phyloP scores from a whole-genome alignment of 2,329 filamentous ascomycete genomes.

The Penicillium glabrum region DNA sequence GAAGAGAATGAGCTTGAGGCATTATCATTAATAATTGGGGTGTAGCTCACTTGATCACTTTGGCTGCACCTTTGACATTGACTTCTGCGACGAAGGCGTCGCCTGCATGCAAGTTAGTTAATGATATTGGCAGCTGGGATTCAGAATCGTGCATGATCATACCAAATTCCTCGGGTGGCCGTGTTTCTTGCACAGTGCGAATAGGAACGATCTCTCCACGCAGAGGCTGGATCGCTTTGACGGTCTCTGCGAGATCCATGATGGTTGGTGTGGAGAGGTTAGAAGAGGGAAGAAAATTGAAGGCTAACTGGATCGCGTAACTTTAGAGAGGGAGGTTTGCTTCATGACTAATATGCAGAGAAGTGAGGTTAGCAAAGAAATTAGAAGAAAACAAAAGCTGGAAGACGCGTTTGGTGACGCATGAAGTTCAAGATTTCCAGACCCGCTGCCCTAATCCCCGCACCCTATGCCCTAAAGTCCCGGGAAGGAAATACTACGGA shows the following conservation, averaged over 20 bases:
- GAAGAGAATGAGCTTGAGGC: neutral
- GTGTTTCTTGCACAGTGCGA: slow-evolving; percentile 45
- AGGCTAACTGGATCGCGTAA: neutral
- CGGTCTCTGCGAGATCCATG: slow-evolving; percentile 24
- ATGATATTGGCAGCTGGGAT: neutral
- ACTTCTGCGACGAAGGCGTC: slow-evolving; percentile 47
- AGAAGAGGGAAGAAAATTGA: neutral
- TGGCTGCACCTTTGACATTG: slow-evolving; percentile 44
- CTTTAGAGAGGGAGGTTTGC: neutral
- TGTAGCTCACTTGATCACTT: slow-evolving; percentile 42
- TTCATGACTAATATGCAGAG: neutral
- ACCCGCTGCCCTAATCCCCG: slow-evolving; percentile 15
- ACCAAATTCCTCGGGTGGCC: slow-evolving; percentile 44
- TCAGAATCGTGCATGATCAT: slow-evolving; percentile 5
- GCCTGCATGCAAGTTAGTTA: slow-evolving; percentile 28
- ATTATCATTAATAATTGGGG: neutral
- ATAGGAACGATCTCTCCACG: slow-evolving; percentile 39
- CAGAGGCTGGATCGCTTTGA: slow-evolving; percentile 31
- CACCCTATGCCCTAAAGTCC: slow-evolving; percentile 20
- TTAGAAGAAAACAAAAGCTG: neutral
- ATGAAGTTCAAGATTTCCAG: slow-evolving; percentile 11
- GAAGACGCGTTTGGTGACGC: slow-evolving; percentile 1
- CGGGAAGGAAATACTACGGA: neutral
- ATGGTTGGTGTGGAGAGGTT: neutral
- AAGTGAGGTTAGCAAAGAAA: neutral